A percentile compares a stretch with the other conserved stretches of the same genome.
phyloP scores from a whole-genome alignment of 139 green algal species.

The Raphidocelis subcapitata region DNA sequence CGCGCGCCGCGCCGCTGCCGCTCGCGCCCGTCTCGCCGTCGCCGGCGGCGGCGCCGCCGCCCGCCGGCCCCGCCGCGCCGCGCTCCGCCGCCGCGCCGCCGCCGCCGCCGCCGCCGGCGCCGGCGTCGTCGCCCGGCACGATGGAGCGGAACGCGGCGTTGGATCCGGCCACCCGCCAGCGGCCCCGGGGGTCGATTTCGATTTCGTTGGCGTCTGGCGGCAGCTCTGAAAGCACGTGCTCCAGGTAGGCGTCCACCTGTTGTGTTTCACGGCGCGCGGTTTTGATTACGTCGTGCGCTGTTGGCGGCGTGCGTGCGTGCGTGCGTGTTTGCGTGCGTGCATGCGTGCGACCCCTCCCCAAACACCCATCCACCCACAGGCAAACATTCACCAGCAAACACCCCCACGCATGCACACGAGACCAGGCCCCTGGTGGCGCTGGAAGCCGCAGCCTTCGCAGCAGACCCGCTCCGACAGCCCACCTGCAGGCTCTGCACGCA shows the following conservation, averaged over 20 bases:
- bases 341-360: too few relatives aligned
- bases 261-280: conserved; percentile 44
- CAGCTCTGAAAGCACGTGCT: conserved; percentile 43
- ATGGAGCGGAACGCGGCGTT: conserved; percentile 11
- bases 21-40: neutral
- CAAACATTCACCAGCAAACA: neutral
- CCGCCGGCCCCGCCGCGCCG: conserved; percentile 1
- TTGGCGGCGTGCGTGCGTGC: neutral
- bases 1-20: neutral
- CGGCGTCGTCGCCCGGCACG: neutral
- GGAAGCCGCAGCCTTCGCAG: neutral
- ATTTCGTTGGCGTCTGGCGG: conserved; percentile 51
- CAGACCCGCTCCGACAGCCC: neutral
- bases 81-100: neutral
- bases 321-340: neutral
- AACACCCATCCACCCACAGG: too few relatives aligned
- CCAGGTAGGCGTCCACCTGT: conserved; percentile 55
- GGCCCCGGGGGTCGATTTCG: conserved; percentile 51
- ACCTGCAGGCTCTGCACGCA: conserved; percentile 59
- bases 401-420: too few relatives aligned
- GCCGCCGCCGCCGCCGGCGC: neutral
- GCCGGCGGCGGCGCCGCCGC: neutral
- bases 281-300: too few relatives aligned
- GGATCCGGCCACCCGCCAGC: conserved; percentile 52
- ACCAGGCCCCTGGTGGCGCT: too few relatives aligned